Conservation (phyloP, 352 stramenopile species). For the Phytopythium cucurbitacearum region DNA sequence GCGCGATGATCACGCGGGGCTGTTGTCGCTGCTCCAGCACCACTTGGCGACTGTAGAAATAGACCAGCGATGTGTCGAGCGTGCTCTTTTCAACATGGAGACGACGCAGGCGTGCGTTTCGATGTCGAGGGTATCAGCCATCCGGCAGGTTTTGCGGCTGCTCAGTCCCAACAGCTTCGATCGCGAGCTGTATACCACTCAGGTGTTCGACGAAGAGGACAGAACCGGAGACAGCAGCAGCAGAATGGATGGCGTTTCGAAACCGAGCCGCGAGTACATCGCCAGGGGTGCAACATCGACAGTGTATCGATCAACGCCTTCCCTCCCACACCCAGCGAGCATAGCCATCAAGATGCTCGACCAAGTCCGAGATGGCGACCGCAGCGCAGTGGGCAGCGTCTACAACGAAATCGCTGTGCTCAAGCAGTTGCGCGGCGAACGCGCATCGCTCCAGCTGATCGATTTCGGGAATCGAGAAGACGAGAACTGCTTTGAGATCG, state of each 20-base stretch:
- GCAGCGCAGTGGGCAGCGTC: constrained; percentile 34
- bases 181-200: constrained; percentile 22
- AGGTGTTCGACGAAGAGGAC: background rate
- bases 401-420: constrained; percentile 58
- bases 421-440: constrained; percentile 36
- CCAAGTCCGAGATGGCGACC: constrained; percentile 33
- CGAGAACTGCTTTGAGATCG: constrained; percentile 41
- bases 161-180: constrained; percentile 38
- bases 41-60: constrained; percentile 19
- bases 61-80: constrained; percentile 17
- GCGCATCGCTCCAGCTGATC: constrained; percentile 45
- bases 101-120: constrained; percentile 19
- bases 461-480: constrained; percentile 48
- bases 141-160: constrained; percentile 30
- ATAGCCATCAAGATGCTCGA: constrained; percentile 57
- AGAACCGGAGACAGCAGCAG: background rate
- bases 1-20: constrained; percentile 8
- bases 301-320: constrained; percentile 27
- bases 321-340: constrained; percentile 7
- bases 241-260: background rate
- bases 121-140: constrained; percentile 18
- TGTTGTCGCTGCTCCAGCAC: constrained; percentile 44
- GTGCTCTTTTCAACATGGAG: constrained; percentile 26
- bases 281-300: constrained; percentile 48
- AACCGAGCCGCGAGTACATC: constrained; percentile 20